Conservation (phyloP, 2,329 filamentous ascomycete species). For the Fusarium pilosicola region DNA sequence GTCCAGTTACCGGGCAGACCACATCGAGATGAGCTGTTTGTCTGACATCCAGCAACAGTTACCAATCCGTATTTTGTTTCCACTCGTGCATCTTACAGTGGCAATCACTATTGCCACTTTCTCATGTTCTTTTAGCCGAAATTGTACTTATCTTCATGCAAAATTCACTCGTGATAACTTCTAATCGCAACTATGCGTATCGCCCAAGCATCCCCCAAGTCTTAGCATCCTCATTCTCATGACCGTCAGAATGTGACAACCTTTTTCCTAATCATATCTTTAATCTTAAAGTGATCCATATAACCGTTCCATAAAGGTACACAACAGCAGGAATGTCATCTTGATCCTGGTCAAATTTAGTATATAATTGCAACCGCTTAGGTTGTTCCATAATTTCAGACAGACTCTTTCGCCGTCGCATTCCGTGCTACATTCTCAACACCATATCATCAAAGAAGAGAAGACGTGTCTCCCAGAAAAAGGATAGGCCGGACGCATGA, state of each 20-base stretch:
- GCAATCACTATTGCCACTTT: not conserved
- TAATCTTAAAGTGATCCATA: not conserved
- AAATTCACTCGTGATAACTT: not conserved
- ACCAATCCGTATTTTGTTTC: not conserved
- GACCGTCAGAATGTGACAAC: not conserved
- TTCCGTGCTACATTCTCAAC: not conserved
- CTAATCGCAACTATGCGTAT: not conserved
- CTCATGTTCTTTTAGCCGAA: no score
- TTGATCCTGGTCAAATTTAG: not conserved
- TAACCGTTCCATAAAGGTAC: not conserved
- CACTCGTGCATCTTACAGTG: not conserved
- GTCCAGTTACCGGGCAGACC: not conserved
- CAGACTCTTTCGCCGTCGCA: not conserved
- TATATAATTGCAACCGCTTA: not conserved
- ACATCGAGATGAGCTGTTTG: not conserved
- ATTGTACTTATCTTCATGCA: not conserved
- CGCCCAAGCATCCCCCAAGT: not conserved
- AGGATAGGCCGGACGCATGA: slow-evolving; percentile 2
- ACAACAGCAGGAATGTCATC: not conserved
- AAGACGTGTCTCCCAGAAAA: not conserved
- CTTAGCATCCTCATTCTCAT: not conserved
- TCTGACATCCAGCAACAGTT: not conserved
- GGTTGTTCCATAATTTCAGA: no score
- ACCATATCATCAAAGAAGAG: not conserved
- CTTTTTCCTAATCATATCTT: not conserved